These are phyloP conservation scores for Alternaria incomplexa DNA, from an alignment of 2,329 filamentous ascomycete species.

Conservation along the genomic window DNA sequence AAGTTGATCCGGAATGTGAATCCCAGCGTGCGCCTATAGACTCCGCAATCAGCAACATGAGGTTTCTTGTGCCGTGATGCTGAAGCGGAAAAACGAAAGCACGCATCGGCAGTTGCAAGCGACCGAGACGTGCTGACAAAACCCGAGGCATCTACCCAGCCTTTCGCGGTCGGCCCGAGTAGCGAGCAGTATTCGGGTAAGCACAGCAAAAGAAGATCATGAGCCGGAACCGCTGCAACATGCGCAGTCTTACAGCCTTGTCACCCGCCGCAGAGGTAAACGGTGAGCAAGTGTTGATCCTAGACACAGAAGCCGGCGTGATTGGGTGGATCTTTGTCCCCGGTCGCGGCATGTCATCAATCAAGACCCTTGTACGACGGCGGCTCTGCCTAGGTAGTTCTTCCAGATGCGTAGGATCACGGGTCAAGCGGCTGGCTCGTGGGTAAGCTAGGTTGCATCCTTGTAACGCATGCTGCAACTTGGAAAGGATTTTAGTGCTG, in stretches of 20 bases:
- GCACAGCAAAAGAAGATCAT: not conserved
- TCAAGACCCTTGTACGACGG: conserved; percentile 2
- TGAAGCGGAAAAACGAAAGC: not conserved
- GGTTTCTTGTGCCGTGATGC: conserved; percentile 2
- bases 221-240: conserved; percentile 5
- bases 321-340: conserved; percentile 4
- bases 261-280: conserved; percentile 13
- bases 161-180: conserved; percentile 8
- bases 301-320: not conserved
- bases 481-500: not conserved
- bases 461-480: conserved; percentile 2
- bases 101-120: conserved; percentile 7
- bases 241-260: conserved; percentile 11
- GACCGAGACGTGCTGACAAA: not conserved
- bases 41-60: conserved; percentile 7
- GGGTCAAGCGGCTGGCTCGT: conserved; percentile 10
- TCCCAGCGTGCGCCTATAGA: not conserved
- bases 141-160: not conserved
- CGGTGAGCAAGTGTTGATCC: conserved; percentile 6
- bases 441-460: not conserved
- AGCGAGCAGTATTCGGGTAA: conserved; percentile 4
- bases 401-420: conserved; percentile 1
- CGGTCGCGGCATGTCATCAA: conserved; percentile 9
- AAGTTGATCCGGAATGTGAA: not conserved
- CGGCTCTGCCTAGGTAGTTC: conserved; percentile 6